Conservation (phyloP, 768 basidiomycete species). For the Boletus reticulatus region DNA sequence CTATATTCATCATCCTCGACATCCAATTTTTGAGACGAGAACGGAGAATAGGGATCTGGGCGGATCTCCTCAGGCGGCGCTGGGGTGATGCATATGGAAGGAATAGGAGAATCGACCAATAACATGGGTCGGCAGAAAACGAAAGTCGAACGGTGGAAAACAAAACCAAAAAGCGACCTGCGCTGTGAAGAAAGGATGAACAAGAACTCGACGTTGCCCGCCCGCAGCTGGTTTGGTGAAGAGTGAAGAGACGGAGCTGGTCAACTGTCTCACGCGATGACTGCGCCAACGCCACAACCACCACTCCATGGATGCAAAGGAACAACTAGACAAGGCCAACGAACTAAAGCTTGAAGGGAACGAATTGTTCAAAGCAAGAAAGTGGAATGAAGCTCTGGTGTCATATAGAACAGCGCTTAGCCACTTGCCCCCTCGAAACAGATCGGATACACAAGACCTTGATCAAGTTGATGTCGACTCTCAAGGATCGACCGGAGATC, state of each 20-base stretch:
- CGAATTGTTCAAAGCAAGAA: slow-evolving; percentile 57
- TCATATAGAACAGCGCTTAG: slow-evolving; percentile 70
- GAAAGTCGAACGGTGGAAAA: neutral
- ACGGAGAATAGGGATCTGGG: slow-evolving; percentile 63
- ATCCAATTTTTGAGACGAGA: slow-evolving; percentile 34
- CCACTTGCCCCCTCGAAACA: slow-evolving; percentile 53
- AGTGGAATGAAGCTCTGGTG: slow-evolving; percentile 69
- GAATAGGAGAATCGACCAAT: slow-evolving; percentile 44
- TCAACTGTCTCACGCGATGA: neutral
- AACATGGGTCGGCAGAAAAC: slow-evolving; percentile 37
- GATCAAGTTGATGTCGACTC: slow-evolving; percentile 19
- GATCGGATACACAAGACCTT: slow-evolving; percentile 15
- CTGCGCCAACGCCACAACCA: neutral
- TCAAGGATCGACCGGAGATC: slow-evolving; percentile 13
- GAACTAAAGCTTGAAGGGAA: slow-evolving; percentile 77
- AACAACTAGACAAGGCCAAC: slow-evolving; percentile 48
- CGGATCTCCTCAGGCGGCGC: slow-evolving; percentile 54
- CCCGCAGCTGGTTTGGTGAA: too few relatives aligned
- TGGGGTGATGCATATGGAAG: slow-evolving; percentile 68
- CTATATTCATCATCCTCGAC: slow-evolving; percentile 53
- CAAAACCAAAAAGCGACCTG: slow-evolving; percentile 44
- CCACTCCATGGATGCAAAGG: slow-evolving; percentile 31
- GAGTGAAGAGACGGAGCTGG: too few relatives aligned
- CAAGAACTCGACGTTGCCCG: too few relatives aligned
- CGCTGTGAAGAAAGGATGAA: slow-evolving; percentile 33